Conservation (phyloP, 768 basidiomycete species). For the Neoboletus magnificus region DNA sequence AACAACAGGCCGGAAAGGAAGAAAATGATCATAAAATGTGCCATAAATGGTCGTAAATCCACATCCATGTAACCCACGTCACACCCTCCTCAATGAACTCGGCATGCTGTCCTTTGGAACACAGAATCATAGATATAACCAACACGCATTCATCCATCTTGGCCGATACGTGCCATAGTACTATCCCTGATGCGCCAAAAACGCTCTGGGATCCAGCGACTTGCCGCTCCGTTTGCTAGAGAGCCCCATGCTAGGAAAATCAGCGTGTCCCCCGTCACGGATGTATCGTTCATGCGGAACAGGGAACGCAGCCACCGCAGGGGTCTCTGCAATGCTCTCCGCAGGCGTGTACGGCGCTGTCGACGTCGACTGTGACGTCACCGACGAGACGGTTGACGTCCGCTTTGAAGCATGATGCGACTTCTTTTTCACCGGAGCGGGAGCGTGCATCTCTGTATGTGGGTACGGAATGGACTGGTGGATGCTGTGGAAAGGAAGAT, state of each 20-base stretch:
- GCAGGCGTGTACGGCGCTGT: constrained; percentile 37
- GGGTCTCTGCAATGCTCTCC: constrained; percentile 32
- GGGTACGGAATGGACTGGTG: constrained; percentile 29
- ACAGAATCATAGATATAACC: neutral
- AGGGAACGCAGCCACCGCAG: constrained; percentile 22
- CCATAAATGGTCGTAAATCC: neutral
- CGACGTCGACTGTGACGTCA: constrained; percentile 47
- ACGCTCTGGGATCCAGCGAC: constrained; percentile 39
- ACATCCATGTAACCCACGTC: neutral
- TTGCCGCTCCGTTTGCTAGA: constrained; percentile 31
- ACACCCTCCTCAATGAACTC: neutral
- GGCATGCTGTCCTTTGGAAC: neutral
- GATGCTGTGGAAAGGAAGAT: constrained; percentile 20
- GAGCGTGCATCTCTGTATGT: constrained; percentile 28
- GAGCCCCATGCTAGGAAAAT: constrained; percentile 41
- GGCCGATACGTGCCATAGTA: neutral
- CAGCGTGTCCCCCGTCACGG: constrained; percentile 19
- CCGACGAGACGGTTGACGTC: constrained; percentile 37
- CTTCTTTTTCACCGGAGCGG: constrained; percentile 14
- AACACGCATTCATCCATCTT: neutral
- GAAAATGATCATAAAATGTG: neutral
- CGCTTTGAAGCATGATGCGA: constrained; percentile 27
- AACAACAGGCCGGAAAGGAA: neutral
- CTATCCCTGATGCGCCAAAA: constrained; percentile 32
- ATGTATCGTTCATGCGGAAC: constrained; percentile 33